Conservation (phyloP, 192 early-diverging fungal species). For the Thamnidium elegans region DNA sequence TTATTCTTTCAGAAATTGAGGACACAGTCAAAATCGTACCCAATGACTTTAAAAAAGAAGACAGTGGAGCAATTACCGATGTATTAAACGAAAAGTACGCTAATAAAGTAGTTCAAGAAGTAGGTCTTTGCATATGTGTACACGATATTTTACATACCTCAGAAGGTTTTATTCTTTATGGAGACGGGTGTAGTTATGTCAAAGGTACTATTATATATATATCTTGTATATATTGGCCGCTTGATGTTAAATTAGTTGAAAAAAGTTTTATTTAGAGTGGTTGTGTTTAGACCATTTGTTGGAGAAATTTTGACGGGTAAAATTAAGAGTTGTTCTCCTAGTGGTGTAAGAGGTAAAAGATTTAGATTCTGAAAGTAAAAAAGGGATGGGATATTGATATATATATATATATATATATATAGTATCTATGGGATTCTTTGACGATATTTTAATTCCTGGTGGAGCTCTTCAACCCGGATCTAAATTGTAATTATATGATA, state of each 20-base stretch:
- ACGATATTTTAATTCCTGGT: constrained; percentile 82
- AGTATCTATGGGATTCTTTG: constrained; percentile 88
- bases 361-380: background rate
- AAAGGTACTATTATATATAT: constrained; percentile 48
- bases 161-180: constrained; percentile 83
- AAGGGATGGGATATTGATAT: constrained; percentile 1
- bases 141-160: constrained; percentile 79
- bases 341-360: constrained; percentile 65
- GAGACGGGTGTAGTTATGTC: constrained; percentile 75
- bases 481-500: constrained; percentile 54
- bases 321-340: constrained; percentile 65
- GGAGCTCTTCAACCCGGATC: constrained; percentile 58
- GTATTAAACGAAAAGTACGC: constrained; percentile 91
- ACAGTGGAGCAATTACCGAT: constrained; percentile 76
- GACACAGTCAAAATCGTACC: constrained; percentile 88
- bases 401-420: constrained; percentile 24
- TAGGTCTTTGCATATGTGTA: constrained; percentile 86
- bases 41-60: constrained; percentile 70
- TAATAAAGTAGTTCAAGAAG: constrained; percentile 90
- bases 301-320: constrained; percentile 84
- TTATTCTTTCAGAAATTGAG: constrained; percentile 73
- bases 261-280: constrained; percentile 74
- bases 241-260: background rate
- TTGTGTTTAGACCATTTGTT: constrained; percentile 88
- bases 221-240: too few relatives aligned